Evolutionary conservation across 495 filamentous ascomycete genomes (phyloP).

Genomic region (Podospora anserina): DNA sequence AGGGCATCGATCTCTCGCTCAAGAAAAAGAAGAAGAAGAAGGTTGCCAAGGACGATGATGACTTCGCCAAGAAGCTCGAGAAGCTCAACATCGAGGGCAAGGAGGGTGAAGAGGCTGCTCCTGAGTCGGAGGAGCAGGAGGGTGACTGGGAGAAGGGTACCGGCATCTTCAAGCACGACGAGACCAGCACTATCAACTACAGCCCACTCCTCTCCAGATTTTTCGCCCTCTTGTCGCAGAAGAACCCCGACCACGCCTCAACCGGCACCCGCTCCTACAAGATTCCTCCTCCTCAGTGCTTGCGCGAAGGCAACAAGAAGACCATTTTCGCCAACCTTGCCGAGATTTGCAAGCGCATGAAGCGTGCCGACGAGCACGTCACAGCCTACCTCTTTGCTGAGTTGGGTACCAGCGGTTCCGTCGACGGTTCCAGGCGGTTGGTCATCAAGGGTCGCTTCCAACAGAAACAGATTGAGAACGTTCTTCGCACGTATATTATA

Average conservation of each 20-base stretch:
- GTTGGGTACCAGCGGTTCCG: constrained; percentile 90
- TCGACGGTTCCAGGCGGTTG: constrained; percentile 86
- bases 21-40: constrained; percentile 99
- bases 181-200: constrained; percentile 73
- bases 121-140: constrained; percentile 43
- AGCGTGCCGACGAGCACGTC: constrained; percentile 94
- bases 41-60: constrained; percentile 61
- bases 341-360: constrained; percentile 69
- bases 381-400: constrained; percentile 97
- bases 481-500: constrained; percentile 78
- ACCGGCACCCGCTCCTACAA: constrained; percentile 92
- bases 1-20: constrained; percentile 59
- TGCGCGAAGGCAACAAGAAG: constrained; percentile 99
- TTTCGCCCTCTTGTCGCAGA: constrained; percentile 84
- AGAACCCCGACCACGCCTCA: constrained; percentile 90
- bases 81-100: constrained; percentile 79
- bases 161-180: constrained; percentile 87
- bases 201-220: constrained; percentile 80
- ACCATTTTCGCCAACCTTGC: constrained; percentile 96
- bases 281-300: constrained; percentile 97
- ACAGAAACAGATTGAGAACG: constrained; percentile 96
- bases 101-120: constrained; percentile 49
- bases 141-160: constrained; percentile 89
- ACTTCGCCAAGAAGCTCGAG: constrained; percentile 57
- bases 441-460: constrained; percentile 99